Conservation (phyloP, 225 moss, liverwort and hornwort genomes). For the Marchantia polymorpha region DNA sequence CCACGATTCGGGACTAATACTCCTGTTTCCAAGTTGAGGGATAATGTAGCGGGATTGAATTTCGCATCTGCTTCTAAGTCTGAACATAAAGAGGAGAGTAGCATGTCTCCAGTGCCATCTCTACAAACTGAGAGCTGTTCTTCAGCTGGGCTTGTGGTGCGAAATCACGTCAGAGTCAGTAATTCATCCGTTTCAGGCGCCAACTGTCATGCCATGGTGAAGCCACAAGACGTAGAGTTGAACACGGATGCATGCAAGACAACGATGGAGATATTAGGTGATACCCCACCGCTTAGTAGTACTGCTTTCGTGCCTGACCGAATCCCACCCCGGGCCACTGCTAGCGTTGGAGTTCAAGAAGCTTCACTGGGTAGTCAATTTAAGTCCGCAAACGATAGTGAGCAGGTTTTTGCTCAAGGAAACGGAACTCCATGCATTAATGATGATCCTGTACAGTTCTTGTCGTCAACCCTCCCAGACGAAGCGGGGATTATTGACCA, state of each 20-base stretch:
- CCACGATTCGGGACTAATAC: slow-evolving; percentile 2
- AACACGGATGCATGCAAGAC: background rate
- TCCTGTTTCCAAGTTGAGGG: background rate
- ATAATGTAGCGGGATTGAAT: slow-evolving; percentile 4
- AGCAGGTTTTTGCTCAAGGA: background rate
- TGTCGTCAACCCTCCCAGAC: slow-evolving; percentile 8
- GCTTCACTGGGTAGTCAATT: background rate
- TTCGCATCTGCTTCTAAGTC: background rate
- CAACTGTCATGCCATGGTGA: background rate
- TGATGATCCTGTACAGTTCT: slow-evolving; percentile 8
- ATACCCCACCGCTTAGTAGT: background rate
- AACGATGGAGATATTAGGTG: background rate
- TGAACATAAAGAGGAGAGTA: background rate
- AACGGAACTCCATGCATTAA: background rate
- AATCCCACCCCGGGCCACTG: background rate
- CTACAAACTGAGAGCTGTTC: slow-evolving; percentile 5
- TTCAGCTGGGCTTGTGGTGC: slow-evolving; percentile 13
- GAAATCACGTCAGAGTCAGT: background rate
- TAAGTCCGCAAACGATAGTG: background rate
- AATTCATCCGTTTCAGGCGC: slow-evolving; percentile 11
- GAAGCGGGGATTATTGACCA: background rate
- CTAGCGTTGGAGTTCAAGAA: slow-evolving; percentile 14
- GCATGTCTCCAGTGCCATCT: background rate
- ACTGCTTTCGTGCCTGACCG: slow-evolving; percentile 7
- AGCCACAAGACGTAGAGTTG: slow-evolving; percentile 15